Conservation (phyloP, 2,329 filamentous ascomycete species). For the Truncatella angustata region DNA sequence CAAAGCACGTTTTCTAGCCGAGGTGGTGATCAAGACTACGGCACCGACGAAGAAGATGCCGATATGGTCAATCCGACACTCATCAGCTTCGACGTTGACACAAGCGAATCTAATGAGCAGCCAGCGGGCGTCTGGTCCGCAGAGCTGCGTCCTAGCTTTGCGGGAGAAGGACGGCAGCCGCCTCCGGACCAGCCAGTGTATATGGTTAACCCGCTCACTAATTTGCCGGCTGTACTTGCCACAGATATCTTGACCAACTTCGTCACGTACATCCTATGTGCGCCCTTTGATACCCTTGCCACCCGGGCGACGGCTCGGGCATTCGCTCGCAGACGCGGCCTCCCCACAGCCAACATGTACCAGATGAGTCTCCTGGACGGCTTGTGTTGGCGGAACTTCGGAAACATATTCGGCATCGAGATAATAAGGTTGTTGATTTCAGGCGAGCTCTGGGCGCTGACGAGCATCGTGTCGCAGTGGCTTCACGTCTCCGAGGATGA, state of each 20-base stretch:
- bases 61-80: conserved; percentile 55
- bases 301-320: conserved; percentile 43
- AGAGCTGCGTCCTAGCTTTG: conserved; percentile 52
- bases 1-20: conserved; percentile 46
- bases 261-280: conserved; percentile 38
- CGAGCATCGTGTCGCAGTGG: conserved; percentile 36
- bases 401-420: conserved; percentile 47
- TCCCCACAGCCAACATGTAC: conserved; percentile 38
- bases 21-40: conserved; percentile 47
- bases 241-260: conserved; percentile 46
- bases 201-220: conserved; percentile 48
- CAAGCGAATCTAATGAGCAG: conserved; percentile 50
- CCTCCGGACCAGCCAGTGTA: conserved; percentile 35
- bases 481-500: conserved; percentile 42
- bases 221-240: conserved; percentile 46
- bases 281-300: conserved; percentile 46
- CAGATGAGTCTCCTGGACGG: conserved; percentile 33
- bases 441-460: conserved; percentile 43
- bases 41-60: conserved; percentile 55
- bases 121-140: conserved; percentile 57
- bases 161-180: conserved; percentile 28
- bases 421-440: conserved; percentile 43
- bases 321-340: conserved; percentile 37
- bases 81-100: conserved; percentile 62
- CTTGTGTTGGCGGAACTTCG: conserved; percentile 35